These are phyloP conservation scores for Cudoniella acicularis DNA, from an alignment of 495 filamentous ascomycete genomes.

Conservation along the genomic window DNA sequence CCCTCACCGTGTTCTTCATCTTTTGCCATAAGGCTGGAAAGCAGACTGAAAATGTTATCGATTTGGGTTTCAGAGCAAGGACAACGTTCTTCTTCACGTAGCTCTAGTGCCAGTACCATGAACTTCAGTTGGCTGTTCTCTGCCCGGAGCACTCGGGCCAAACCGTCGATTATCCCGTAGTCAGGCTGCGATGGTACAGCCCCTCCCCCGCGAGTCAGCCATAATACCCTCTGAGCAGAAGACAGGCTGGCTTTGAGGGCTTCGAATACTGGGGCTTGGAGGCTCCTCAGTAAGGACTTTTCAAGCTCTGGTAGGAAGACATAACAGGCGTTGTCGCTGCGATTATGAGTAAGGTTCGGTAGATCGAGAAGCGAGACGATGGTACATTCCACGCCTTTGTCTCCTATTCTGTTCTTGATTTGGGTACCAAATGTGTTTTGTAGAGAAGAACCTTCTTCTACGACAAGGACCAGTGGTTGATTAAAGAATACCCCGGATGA, in stretches of 20 bases:
- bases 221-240: slow-evolving; percentile 29
- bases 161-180: neutral
- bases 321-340: neutral
- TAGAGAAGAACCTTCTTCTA: neutral
- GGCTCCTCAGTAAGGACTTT: neutral
- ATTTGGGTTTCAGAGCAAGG: too few relatives aligned
- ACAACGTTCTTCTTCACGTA: too few relatives aligned
- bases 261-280: slow-evolving; percentile 20
- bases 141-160: neutral
- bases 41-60: neutral
- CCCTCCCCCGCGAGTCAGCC: slow-evolving; percentile 15
- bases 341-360: neutral
- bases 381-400: neutral
- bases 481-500: neutral
- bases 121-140: neutral
- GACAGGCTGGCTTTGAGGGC: slow-evolving; percentile 35
- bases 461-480: neutral
- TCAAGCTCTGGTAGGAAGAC: slow-evolving; percentile 11
- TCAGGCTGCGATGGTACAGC: neutral
- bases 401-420: neutral
- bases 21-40: neutral
- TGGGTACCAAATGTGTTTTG: too few relatives aligned
- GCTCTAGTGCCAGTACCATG: neutral
- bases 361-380: neutral
- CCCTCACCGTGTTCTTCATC: neutral